Evolutionary conservation across 83 land plant species (phyloP), one percentile per base, ranked within the genome.

Genomic region (Diphasiastrum complanatum): DNA sequence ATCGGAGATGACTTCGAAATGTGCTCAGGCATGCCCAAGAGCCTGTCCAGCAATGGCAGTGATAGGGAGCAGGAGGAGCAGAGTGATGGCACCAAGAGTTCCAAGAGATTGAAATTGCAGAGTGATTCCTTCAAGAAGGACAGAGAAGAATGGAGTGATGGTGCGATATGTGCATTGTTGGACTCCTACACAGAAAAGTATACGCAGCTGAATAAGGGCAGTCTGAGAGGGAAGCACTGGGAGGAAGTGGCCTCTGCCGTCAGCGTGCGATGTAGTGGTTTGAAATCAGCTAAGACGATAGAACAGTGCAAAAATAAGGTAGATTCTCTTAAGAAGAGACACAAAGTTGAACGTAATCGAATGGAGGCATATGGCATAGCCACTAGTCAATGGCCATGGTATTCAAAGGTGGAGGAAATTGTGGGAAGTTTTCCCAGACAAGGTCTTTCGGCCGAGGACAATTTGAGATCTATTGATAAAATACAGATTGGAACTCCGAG

Each of bases 271-370:
- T 77, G 81, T 57, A 80, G 79, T 40, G 80, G 76, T 73, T 76
- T 74, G 63, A 66, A 57, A 62, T 32, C 68, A 6, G 56, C 68
- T 0, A 87, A 87, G 78, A 87, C 81, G 64, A 84, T 87, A 24
- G 89, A 87, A 64, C 95, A 84, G 81, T 87, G 95, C 59, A 87
- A 84, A 80, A 84, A 87, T 50, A 87, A 87, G 78, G 79, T 87
- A 48, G 95, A 87, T 47, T 82, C 83, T 65, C 63, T 87, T 71
- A 87, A 87, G 84, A 87, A 84, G 69, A 58, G 95, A 71, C 85
- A 87, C 43, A 87, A 87, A 76, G 60, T 77, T 40, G 95, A 87
- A 78, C 57, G 79, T 33, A 85, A 81, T 18, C 58, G 89, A 69
- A 27, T 28, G 60, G 51, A 85, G 77, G 71, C 20, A 11, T 66